A percentile compares a stretch with the other conserved stretches of the same genome.
These are phyloP conservation scores for Heterobasidion parviporum DNA, from an alignment of 1,284 basidiomycete species.

Conservation along the genomic window DNA sequence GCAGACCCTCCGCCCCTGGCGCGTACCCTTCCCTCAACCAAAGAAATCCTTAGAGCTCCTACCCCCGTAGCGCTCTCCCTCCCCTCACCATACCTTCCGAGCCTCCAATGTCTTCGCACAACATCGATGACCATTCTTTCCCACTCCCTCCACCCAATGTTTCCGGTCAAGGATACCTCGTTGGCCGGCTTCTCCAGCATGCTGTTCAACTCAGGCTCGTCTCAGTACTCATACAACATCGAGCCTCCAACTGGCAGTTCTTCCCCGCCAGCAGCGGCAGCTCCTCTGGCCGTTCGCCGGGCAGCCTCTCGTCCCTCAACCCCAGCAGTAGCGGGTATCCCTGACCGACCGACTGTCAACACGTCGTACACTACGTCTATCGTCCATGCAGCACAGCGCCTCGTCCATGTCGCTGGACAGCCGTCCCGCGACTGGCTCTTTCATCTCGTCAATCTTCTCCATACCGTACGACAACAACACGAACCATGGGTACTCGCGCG, in stretches of 20 bases:
- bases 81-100: slow-evolving; percentile 77
- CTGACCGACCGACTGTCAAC: slow-evolving; percentile 47
- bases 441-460: slow-evolving; percentile 69
- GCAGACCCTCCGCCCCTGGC: slow-evolving; percentile 75
- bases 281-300: slow-evolving; percentile 57
- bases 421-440: slow-evolving; percentile 75
- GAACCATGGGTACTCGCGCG: slow-evolving; percentile 43
- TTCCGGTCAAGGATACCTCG: slow-evolving; percentile 56
- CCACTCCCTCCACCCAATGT: slow-evolving; percentile 56
- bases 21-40: slow-evolving; percentile 63
- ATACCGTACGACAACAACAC: slow-evolving; percentile 53
- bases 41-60: slow-evolving; percentile 49
- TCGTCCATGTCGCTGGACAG: slow-evolving; percentile 75
- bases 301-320: slow-evolving; percentile 72
- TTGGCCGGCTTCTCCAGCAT: slow-evolving; percentile 49
- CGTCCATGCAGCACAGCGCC: slow-evolving; percentile 59
- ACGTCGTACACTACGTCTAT: slow-evolving; percentile 54
- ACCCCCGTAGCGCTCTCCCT: slow-evolving; percentile 62
- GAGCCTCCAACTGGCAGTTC: slow-evolving; percentile 55
- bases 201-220: slow-evolving; percentile 34
- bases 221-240: slow-evolving; percentile 49
- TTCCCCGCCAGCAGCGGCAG: slow-evolving; percentile 42
- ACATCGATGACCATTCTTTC: slow-evolving; percentile 44
- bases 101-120: slow-evolving; percentile 47
- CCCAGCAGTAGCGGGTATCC: slow-evolving; percentile 54